A percentile compares a stretch with the other conserved stretches of the same genome.
Conservation (phyloP, 345 rosid genomes). For the Citrus sp. region DNA sequence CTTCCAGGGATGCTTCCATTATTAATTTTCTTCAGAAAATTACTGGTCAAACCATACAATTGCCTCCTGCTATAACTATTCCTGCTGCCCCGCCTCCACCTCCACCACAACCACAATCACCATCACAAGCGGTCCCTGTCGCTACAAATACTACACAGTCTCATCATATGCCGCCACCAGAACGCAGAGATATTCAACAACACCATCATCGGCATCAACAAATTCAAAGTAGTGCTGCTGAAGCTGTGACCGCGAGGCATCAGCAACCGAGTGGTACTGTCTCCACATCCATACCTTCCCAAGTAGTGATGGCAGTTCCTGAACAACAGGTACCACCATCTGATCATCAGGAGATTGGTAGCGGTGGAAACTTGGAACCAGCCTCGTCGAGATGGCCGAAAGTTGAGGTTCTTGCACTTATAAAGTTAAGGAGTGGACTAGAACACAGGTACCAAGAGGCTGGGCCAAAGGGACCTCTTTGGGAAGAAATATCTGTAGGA, state of each 20-base stretch:
- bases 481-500: slow-evolving; percentile 74
- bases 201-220: slow-evolving; percentile 18
- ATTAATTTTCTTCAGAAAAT: slow-evolving; percentile 65
- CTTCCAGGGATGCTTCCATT: slow-evolving; percentile 64
- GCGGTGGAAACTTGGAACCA: slow-evolving; percentile 34
- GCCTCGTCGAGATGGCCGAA: slow-evolving; percentile 78
- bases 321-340: slow-evolving; percentile 45
- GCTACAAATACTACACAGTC: slow-evolving; percentile 12
- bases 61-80: slow-evolving; percentile 38
- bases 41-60: slow-evolving; percentile 69
- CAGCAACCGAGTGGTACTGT: neutral
- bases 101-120: slow-evolving; percentile 20
- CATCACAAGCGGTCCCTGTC: slow-evolving; percentile 1
- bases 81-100: slow-evolving; percentile 22
- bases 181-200: neutral
- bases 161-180: slow-evolving; percentile 2
- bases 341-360: slow-evolving; percentile 23
- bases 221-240: slow-evolving; percentile 6
- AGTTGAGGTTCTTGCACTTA: slow-evolving; percentile 67
- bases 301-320: slow-evolving; percentile 44
- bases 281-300: slow-evolving; percentile 17
- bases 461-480: slow-evolving; percentile 76
- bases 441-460: slow-evolving; percentile 63
- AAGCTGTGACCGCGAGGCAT: neutral
- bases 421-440: slow-evolving; percentile 53